phyloP scores from a whole-genome alignment of 495 filamentous ascomycete genomes.

The Daldinia childiae region DNA sequence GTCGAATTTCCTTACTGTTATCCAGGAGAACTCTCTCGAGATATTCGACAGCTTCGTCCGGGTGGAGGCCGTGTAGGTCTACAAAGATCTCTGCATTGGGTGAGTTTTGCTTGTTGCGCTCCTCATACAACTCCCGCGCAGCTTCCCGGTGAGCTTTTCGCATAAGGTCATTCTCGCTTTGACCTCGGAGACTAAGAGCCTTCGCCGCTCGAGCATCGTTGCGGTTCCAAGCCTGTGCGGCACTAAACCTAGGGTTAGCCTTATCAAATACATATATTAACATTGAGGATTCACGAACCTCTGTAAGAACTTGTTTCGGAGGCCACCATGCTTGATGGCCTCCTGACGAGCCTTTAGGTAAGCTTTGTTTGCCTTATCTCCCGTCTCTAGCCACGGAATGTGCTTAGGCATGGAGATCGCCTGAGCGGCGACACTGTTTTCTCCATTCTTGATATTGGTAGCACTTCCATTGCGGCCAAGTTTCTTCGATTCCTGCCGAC shows the following conservation, averaged over 20 bases:
- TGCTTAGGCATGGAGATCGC: conserved; percentile 88
- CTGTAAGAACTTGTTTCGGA: conserved; percentile 96
- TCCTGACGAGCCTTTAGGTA: conserved; percentile 94
- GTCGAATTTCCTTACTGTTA: conserved; percentile 74
- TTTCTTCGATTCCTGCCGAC: conserved; percentile 60
- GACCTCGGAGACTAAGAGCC: conserved; percentile 90
- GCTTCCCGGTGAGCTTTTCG: conserved; percentile 96
- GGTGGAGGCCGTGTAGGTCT: conserved; percentile 94
- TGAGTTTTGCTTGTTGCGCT: conserved; percentile 80
- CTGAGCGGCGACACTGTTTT: conserved; percentile 81
- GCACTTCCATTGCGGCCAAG: conserved; percentile 63
- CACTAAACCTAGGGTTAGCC: conserved; percentile 62
- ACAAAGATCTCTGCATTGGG: conserved; percentile 81
- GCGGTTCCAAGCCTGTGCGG: conserved; percentile 99
- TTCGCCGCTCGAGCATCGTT: conserved; percentile 97
- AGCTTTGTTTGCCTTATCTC: conserved; percentile 86
- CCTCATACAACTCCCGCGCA: conserved; percentile 89
- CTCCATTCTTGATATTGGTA: conserved; percentile 66
- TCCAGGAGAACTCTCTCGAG: conserved; percentile 86
- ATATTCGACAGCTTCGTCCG: conserved; percentile 96
- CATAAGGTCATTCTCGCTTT: conserved; percentile 97
- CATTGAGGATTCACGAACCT: conserved; percentile 63
- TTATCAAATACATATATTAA: not conserved
- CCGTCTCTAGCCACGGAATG: conserved; percentile 97
- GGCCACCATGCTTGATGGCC: conserved; percentile 94